Conservation (phyloP, 2,329 filamentous ascomycete genomes). For the Colletotrichum higginsianum region DNA sequence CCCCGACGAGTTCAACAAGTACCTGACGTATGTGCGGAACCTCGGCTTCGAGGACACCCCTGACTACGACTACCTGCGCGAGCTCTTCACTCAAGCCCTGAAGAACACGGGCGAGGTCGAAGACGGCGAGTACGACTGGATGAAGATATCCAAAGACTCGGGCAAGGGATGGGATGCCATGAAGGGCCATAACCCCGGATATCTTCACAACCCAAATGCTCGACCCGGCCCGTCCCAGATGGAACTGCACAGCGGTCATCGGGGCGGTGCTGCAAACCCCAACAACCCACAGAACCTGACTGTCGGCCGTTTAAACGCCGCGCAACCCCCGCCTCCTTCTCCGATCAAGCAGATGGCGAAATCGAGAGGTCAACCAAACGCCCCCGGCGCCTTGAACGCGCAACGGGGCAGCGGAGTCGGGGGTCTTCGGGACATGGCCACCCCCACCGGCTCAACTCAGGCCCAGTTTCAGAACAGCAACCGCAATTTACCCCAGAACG, state of each 20-base stretch:
- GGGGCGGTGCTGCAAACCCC: conserved; percentile 75
- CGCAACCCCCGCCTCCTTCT: conserved; percentile 89
- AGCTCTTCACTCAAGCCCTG: conserved; percentile 95
- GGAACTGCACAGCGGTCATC: conserved; percentile 84
- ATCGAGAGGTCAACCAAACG: conserved; percentile 83
- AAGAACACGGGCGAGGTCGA: conserved; percentile 96
- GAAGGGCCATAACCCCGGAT: conserved; percentile 75
- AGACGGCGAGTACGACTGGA: conserved; percentile 99
- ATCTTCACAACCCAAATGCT: conserved; percentile 82
- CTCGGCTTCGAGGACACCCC: conserved; percentile 98
- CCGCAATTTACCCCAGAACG: conserved; percentile 82
- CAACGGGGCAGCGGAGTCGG: conserved; percentile 84
- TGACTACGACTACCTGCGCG: conserved; percentile 97
- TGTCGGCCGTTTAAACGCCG: conserved; percentile 92
- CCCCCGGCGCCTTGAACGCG: conserved; percentile 78
- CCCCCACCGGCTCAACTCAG: conserved; percentile 91
- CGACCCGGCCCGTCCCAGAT: conserved; percentile 87
- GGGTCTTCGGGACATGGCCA: conserved; percentile 82
- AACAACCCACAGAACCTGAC: conserved; percentile 78
- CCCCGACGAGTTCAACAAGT: conserved; percentile 98
- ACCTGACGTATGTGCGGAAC: conserved; percentile 96
- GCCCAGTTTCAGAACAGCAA: conserved; percentile 98
- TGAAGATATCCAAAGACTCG: conserved; percentile 89
- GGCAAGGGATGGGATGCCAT: conserved; percentile 91
- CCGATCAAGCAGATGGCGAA: conserved; percentile 86